phyloP scores from a whole-genome alignment of 495 filamentous ascomycete genomes.

The Penicillium fimorum region DNA sequence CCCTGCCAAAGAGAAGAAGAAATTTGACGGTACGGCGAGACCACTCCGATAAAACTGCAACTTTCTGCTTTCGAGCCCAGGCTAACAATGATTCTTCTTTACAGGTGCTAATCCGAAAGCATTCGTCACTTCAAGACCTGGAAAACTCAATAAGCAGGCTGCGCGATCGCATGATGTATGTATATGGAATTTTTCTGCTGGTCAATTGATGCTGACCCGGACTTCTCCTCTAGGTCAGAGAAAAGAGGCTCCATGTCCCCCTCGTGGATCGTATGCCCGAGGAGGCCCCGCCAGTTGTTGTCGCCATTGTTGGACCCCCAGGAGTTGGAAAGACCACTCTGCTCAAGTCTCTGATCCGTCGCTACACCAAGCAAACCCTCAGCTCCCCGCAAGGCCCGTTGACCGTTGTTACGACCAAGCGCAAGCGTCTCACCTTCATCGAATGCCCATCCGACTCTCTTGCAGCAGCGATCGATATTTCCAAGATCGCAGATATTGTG shows the following conservation, averaged over 20 bases:
- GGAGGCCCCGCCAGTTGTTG: constrained; percentile 90
- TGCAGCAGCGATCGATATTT: constrained; percentile 90
- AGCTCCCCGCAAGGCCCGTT: constrained; percentile 86
- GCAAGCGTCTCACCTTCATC: constrained; percentile 86
- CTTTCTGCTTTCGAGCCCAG: constrained; percentile 6
- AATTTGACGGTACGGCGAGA: constrained; percentile 51
- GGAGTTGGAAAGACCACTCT: constrained; percentile 77
- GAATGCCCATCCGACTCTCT: constrained; percentile 94
- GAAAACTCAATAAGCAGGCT: constrained; percentile 77
- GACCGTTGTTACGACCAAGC: constrained; percentile 92
- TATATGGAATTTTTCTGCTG: constrained; percentile 2
- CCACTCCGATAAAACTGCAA: constrained; percentile 17
- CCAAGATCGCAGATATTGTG: constrained; percentile 96
- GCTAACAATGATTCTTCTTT: constrained; percentile 16
- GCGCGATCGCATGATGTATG: constrained; percentile 88
- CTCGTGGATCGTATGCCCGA: constrained; percentile 92
- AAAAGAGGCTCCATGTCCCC: constrained; percentile 93
- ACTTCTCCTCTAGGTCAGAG: constrained; percentile 64
- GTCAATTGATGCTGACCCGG: constrained; percentile 20
- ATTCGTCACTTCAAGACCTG: constrained; percentile 82
- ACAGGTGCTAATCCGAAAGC: constrained; percentile 85
- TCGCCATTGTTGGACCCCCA: constrained; percentile 88
- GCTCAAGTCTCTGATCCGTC: constrained; percentile 86
- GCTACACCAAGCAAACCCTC: constrained; percentile 94
- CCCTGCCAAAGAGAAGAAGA: constrained; percentile 89